phyloP scores from a whole-genome alignment of 139 green algal species.

The Picochlorum sp. region DNA sequence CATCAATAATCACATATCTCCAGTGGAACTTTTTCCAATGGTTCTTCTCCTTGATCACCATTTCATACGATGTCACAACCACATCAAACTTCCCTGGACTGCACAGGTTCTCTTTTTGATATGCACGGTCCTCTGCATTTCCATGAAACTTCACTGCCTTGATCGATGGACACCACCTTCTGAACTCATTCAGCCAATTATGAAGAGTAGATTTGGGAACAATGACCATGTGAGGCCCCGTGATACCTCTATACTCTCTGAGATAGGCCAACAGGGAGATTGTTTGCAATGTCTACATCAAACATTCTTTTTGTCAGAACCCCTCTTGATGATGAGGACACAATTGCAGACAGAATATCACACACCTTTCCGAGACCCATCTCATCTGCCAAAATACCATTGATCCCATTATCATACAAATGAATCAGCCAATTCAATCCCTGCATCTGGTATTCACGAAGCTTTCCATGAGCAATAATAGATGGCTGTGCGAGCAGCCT shows the following conservation, averaged over 20 bases:
- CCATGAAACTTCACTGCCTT: conserved; percentile 91
- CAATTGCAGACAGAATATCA: no score
- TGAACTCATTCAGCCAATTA: conserved; percentile 99
- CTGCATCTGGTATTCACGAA: conserved; percentile 98
- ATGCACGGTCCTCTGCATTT: conserved; percentile 74
- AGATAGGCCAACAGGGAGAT: conserved; percentile 96
- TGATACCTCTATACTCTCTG: conserved; percentile 91
- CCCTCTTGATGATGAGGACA: no score
- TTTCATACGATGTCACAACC: conserved; percentile 95
- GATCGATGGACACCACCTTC: conserved; percentile 85
- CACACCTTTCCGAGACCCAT: conserved; percentile 89
- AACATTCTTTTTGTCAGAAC: no score
- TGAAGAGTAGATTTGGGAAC: conserved; percentile 96
- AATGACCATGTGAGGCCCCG: conserved; percentile 94
- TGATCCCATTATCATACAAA: conserved; percentile 98
- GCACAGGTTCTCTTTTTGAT: conserved; percentile 57
- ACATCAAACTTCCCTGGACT: conserved; percentile 86
- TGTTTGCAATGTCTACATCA: conserved; percentile 82
- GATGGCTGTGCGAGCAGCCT: conserved; percentile 71
- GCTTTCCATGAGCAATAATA: conserved; percentile 79
- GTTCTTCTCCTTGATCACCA: conserved; percentile 99
- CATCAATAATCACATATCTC: conserved; percentile 99
- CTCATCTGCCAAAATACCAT: conserved; percentile 98
- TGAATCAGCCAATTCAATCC: conserved; percentile 99
- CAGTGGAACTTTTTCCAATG: conserved; percentile 91